Evolutionary conservation across 345 rosid species (phyloP), one percentile per base, ranked within the genome.

Genomic region (Eucalyptus paniculata): DNA sequence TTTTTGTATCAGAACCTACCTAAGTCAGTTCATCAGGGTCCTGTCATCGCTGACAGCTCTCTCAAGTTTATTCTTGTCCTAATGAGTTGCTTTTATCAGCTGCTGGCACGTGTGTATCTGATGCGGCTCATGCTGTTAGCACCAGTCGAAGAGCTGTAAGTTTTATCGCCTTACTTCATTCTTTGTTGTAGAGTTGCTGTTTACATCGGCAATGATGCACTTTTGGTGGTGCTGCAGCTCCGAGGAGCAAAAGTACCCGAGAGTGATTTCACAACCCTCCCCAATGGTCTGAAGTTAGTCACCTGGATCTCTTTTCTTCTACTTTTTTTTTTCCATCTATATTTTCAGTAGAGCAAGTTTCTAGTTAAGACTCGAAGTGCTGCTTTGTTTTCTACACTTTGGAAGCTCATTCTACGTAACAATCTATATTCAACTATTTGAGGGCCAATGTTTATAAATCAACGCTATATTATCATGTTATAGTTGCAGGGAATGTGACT

Each of bases 111-210:
- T 80, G 88, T 88, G 87, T 91, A 88, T 92, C 91, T 88, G 94
- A 95, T 93, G 94, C 91, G 90, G 94, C 98, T 40, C 94, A 95
- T 89, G 99, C 99, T 90, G 99, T 89, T 87, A 97, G 97, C 94
- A 96, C 99, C 40, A 97, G 99, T 89, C 93, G 96, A 92, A 96
- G 99, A 95, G 99, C 99, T 87, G 99, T 97, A 92, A 92, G 98
- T 87, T 28, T 85, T 30, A 47, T 49, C 5, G 10, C 9, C 6
- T 69, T 58, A 56, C 40, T 42, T 50, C 87, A 16, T 37, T 28
- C 86, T 47, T n/a, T 32, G 28, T 34, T 47, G 42, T 16, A 28
- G 51, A 65, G 67, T 12, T 28, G 53, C 17, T 77, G 45, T 77
- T 77, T 37, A 77, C 83, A 37, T 19, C 3, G 5, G 83, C 83